Base-by-base conservation (phyloP, 2,329 filamentous ascomycete genomes). In the Talaromyces sp. region DNA sequence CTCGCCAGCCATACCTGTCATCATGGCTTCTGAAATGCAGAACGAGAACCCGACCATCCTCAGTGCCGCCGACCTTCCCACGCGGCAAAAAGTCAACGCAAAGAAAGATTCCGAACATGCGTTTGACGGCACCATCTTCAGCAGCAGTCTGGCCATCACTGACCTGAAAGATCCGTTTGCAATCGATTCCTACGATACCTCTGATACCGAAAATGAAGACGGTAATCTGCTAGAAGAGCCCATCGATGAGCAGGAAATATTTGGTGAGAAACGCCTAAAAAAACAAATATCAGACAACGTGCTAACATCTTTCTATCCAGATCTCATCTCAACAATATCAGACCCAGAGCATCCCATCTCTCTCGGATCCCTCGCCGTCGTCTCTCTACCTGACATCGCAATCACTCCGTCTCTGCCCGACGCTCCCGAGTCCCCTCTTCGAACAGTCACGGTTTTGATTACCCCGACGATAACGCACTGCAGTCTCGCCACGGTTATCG, bases 381-480 rank as follows among this genome's bases (percentile, higher is more conserved):
- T 99, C 66, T 97, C 95, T 67, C 86, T 99, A n/a, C 88, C 90
- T 32, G 94, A 99, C 75, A 97, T 99, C 68, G 83, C 85, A 69
- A 91, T 99, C 66, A 81, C 80, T 51, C 85, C 87, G 54, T 83
- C 88, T 7, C 82, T 88, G n/a, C 83, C 83, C 38, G 79, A 80
- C 62, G 79, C 79, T 38, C 80, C 77, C 10, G 76, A 77, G 9
- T 83, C 86, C 70, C 71, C 84, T 83, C 79, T 92, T 80, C 77
- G 88, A 81, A 86, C 84, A 43, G 91, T 97, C 38, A 83, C 88
- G 3, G 91, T 99, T 50, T 85, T 96, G 69, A 88, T 99, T 66
- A 99, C 94, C 11, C 94, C 94, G 10, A 99, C 94, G 27, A 94
- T 97, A 70, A 95, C 93, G 17, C 94, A 97, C 76, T 99, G 94